phyloP scores from a whole-genome alignment of 495 filamentous ascomycete species.

The Patellaria atrata region DNA sequence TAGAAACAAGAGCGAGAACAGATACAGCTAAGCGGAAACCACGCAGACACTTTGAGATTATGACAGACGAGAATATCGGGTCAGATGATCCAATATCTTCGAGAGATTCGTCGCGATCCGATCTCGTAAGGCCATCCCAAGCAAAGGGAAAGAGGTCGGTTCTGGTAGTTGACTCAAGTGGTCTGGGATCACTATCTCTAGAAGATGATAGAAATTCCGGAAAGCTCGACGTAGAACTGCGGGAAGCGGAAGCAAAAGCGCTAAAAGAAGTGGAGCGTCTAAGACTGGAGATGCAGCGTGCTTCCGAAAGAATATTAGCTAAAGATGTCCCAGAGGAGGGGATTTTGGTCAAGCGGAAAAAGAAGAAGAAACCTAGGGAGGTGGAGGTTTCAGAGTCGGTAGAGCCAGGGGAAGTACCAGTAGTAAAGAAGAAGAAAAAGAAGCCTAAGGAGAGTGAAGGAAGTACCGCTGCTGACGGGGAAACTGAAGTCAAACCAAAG shows the following conservation, averaged over 20 bases:
- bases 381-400: constrained; percentile 12
- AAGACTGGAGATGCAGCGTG: constrained; percentile 80
- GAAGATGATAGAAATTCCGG: constrained; percentile 31
- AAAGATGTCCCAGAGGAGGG: constrained; percentile 56
- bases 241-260: constrained; percentile 51
- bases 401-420: constrained; percentile 3
- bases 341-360: constrained; percentile 65
- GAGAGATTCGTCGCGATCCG: constrained; percentile 18
- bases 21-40: constrained; percentile 16
- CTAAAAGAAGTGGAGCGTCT: constrained; percentile 75
- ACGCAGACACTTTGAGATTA: constrained; percentile 29
- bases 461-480: constrained; percentile 8
- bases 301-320: constrained; percentile 64
- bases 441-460: constrained; percentile 19
- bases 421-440: constrained; percentile 26
- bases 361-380: constrained; percentile 38
- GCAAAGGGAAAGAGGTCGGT: constrained; percentile 40
- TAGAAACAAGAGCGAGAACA: constrained; percentile 1
- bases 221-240: constrained; percentile 34
- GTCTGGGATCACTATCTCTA: constrained; percentile 50
- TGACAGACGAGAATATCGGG: constrained; percentile 29
- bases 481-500: constrained; percentile 35
- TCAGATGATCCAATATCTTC: constrained; percentile 8
- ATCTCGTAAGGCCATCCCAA: constrained; percentile 26
- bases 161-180: constrained; percentile 74